These are phyloP conservation scores for Phyllosticta capitalensis DNA, from an alignment of 2,329 filamentous ascomycete genomes.

Conservation along the genomic window DNA sequence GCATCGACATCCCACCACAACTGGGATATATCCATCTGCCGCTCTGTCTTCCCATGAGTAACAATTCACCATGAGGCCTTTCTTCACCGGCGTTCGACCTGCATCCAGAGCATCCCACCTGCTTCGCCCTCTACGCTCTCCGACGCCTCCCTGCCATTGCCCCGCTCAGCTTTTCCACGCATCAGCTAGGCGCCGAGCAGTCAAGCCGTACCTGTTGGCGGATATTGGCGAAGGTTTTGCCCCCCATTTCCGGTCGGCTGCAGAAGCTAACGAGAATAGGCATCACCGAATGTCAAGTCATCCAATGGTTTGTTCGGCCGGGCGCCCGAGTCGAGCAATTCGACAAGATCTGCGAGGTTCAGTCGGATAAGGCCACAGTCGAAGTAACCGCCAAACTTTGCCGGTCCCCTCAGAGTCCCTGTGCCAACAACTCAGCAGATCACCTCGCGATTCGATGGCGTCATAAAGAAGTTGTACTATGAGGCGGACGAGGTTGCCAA, in stretches of 20 bases:
- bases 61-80: constrained; percentile 2
- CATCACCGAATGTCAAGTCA: constrained; percentile 96
- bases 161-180: constrained; percentile 19
- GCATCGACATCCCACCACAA: constrained; percentile 1
- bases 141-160: constrained; percentile 4
- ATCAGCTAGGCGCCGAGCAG: constrained; percentile 31
- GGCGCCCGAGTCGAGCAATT: constrained; percentile 95
- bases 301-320: constrained; percentile 98
- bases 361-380: constrained; percentile 83
- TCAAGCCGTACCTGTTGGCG: constrained; percentile 74
- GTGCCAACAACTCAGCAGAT: constrained; percentile 48
- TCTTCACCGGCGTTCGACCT: not conserved
- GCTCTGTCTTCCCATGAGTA: not conserved
- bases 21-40: constrained; percentile 2
- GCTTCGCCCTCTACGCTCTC: not conserved
- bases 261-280: constrained; percentile 41
- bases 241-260: not conserved
- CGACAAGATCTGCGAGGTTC: constrained; percentile 94
- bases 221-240: constrained; percentile 71
- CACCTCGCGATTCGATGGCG: constrained; percentile 86
- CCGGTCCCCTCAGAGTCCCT: constrained; percentile 12
- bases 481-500: constrained; percentile 93
- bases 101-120: not conserved
- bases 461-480: constrained; percentile 94
- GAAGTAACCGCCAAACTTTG: constrained; percentile 34